These are phyloP conservation scores for Elaeagnus macrophylla DNA, from an alignment of 306 rosid genomes.

Conservation along the genomic window DNA sequence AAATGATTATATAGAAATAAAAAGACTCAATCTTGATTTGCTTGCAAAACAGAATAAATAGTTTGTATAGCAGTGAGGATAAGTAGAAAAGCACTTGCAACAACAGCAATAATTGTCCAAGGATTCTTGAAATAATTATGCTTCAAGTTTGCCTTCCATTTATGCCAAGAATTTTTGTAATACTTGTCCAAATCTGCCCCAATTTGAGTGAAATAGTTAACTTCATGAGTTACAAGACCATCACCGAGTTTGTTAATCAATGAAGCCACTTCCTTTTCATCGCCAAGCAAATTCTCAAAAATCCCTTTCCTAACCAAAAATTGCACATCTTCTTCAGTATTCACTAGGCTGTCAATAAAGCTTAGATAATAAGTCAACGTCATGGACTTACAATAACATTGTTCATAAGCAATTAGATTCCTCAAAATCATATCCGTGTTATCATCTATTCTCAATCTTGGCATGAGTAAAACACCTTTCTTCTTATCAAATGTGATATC, in stretches of 20 bases:
- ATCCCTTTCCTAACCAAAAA: background rate
- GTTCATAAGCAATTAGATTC: conserved; percentile 14
- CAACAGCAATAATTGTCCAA: background rate
- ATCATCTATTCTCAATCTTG: conserved; percentile 1
- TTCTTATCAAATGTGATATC: background rate
- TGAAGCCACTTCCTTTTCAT: background rate
- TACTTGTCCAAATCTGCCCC: background rate
- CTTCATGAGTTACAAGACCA: background rate
- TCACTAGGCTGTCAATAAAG: background rate
- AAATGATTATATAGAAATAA: no score
- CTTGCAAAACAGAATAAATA: no score
- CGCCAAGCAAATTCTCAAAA: background rate
- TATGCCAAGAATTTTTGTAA: background rate
- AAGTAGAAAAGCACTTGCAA: background rate
- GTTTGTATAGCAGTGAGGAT: background rate
- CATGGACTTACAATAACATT: background rate
- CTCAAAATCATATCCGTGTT: background rate
- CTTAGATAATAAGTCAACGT: background rate
- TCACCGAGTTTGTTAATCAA: conserved; percentile 1
- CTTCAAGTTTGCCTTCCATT: background rate
- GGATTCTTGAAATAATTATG: conserved; percentile 7
- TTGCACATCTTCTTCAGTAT: conserved; percentile 1
- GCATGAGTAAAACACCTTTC: conserved; percentile 7
- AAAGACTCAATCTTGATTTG: no score
- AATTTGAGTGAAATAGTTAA: background rate